Base-by-base conservation (phyloP, 805 yeast species). In the Saccharomycopsis amapae region DNA sequence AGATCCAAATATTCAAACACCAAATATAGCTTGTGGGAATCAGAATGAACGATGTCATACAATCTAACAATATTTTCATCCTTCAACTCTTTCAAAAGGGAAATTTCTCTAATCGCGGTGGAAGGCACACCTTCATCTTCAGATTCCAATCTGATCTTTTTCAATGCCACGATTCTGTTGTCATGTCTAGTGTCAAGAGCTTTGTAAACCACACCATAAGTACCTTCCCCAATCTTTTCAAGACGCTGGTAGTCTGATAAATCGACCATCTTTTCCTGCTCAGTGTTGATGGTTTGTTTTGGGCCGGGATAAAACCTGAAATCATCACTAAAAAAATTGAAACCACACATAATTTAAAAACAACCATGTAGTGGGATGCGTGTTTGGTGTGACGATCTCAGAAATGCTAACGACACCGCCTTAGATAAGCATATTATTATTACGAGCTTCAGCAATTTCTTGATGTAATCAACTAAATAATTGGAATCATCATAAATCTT, bases 111-210 rank as follows among this genome's bases (percentile, higher is more conserved):
- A 49, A 93, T 93, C 4, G 98, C 97, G 0, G 98, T 93, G 1
- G 97, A 88, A 1, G 98, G 98, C 19, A 94, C 97, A 17, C 98
- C 98, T 63, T 93, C 98, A 63, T 87, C 95, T 63, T 93, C 98
- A 18, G 95, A 86, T 62, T 93, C 98, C 44, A 93, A 68, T 48
- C 97, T 78, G 62, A 93, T 94, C 66, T 93, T 94, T 64, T 93
- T 93, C 56, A 93, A 69, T 0, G 98, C 98, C 31, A 93, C 98
- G 38, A 88, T 78, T n/a, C 96, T 76, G 66, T 90, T 90, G 55
- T 88, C 85, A 61, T 90, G 88, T 54, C 78, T 81, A 39, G 80
- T 78, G 61, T 90, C 97, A 42, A 88, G 71, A 1, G 98, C 98
- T 63, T 90, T 93, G 67, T 93, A 93, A 9, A 93, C 98, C 26